Percentiles rank a stretch among this genome's conserved stretches.
Conservation (phyloP, 805 yeast species). For the Saitoella complicata region DNA sequence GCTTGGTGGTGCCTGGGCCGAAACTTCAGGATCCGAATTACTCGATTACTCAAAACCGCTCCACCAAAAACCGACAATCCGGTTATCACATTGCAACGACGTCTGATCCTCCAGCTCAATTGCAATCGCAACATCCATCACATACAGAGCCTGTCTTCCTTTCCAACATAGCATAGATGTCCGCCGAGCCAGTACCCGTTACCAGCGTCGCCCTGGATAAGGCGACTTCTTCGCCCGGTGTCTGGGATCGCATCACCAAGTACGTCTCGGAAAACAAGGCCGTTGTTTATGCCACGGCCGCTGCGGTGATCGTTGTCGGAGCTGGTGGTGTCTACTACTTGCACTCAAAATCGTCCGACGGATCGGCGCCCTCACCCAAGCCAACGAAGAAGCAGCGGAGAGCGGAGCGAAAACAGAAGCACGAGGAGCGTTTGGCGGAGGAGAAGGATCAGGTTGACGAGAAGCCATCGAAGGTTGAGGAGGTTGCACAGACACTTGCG, state of each 20-base stretch:
- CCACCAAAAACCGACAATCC: no score
- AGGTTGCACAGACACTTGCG: background rate
- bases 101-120: no score
- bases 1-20: no score
- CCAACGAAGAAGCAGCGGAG: slow-evolving; percentile 9
- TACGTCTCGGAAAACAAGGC: slow-evolving; percentile 13
- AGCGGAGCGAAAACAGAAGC: slow-evolving; percentile 6
- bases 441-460: slow-evolving; percentile 1
- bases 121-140: no score
- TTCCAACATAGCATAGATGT: no score
- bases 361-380: slow-evolving; percentile 1
- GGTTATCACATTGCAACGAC: no score
- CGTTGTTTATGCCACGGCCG: slow-evolving; percentile 10
- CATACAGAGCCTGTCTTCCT: no score
- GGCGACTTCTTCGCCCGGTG: background rate
- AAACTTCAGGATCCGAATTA: no score
- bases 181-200: no score
- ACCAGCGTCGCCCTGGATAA: no score
- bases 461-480: slow-evolving; percentile 1
- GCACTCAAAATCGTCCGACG: slow-evolving; percentile 2
- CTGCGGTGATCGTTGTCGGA: slow-evolving; percentile 12
- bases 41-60: no score
- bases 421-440: background rate
- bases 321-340: slow-evolving; percentile 14
- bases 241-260: slow-evolving; percentile 8